Conservation (phyloP, 176 grass and related monocot species). For the Juncus inflexus region DNA sequence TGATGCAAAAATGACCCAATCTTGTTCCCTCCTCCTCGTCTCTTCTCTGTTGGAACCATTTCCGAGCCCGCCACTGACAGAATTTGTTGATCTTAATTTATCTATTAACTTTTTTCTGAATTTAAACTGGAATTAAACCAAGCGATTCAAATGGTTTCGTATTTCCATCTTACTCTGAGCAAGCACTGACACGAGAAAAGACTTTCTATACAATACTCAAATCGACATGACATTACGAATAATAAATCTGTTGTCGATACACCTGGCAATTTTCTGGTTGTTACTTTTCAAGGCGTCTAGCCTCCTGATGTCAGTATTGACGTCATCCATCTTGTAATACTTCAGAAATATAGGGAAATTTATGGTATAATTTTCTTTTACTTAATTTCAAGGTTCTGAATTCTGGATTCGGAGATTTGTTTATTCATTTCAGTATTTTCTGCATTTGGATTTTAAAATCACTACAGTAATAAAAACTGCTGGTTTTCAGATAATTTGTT, state of each 20-base stretch:
- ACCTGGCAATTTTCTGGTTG: constrained; percentile 79
- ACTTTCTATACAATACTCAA: constrained; percentile 97
- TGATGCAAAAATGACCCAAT: too few relatives aligned
- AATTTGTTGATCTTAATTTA: neutral
- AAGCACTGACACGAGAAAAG: constrained; percentile 91
- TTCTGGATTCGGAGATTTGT: constrained; percentile 11
- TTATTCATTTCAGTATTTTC: constrained; percentile 69
- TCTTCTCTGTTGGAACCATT: too few relatives aligned
- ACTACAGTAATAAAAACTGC: constrained; percentile 97
- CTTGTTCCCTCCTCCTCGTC: too few relatives aligned
- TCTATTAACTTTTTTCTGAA: constrained; percentile 12
- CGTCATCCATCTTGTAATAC: constrained; percentile 86
- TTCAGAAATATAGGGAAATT: neutral
- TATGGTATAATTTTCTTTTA: neutral
- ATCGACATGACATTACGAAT: constrained; percentile 91
- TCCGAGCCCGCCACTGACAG: too few relatives aligned
- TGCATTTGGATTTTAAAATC: constrained; percentile 94
- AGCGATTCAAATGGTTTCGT: constrained; percentile 95
- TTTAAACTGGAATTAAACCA: constrained; percentile 82
- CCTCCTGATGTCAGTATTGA: constrained; percentile 90
- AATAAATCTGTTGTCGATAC: constrained; percentile 74
- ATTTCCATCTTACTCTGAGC: constrained; percentile 82
- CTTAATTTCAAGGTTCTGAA: neutral
- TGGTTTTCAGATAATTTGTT: constrained; percentile 64
- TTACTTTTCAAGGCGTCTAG: constrained; percentile 79